A percentile compares a stretch with the other conserved stretches of the same genome.
These are phyloP conservation scores for Periconia sp. DNA, from an alignment of 2,329 filamentous ascomycete species.

Conservation along the genomic window DNA sequence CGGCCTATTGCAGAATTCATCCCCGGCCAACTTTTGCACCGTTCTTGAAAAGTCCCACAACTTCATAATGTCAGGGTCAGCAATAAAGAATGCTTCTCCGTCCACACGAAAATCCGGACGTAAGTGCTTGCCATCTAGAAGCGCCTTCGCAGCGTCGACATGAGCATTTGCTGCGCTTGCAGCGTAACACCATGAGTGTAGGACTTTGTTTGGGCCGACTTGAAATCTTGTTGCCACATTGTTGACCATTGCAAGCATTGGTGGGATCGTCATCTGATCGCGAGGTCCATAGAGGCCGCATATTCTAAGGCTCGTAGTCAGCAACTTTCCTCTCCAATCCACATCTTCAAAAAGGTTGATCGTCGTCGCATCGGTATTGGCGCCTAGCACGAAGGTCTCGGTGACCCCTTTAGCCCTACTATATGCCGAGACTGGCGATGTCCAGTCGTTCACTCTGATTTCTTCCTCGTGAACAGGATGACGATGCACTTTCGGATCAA, in stretches of 20 bases:
- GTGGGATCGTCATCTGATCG: slow-evolving; percentile 10
- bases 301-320: slow-evolving; percentile 8
- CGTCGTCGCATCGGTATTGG: slow-evolving; percentile 12
- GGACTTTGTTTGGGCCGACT: slow-evolving; percentile 17
- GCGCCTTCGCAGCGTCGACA: slow-evolving; percentile 15
- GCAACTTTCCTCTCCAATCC: slow-evolving; percentile 4
- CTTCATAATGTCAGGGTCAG: slow-evolving; percentile 13
- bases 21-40: slow-evolving; percentile 8
- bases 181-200: slow-evolving; percentile 16
- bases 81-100: slow-evolving; percentile 21
- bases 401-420: slow-evolving; percentile 21
- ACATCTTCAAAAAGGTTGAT: slow-evolving; percentile 1
- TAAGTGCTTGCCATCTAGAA: slow-evolving; percentile 5
- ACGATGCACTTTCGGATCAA: not conserved
- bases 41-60: slow-evolving; percentile 18
- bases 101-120: slow-evolving; percentile 10
- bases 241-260: slow-evolving; percentile 8
- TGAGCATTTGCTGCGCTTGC: slow-evolving; percentile 18
- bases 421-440: slow-evolving; percentile 1
- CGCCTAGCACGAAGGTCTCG: slow-evolving; percentile 14
- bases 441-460: slow-evolving; percentile 1
- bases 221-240: slow-evolving; percentile 11
- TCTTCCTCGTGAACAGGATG: slow-evolving; percentile 1
- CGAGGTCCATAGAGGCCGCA: slow-evolving; percentile 15
- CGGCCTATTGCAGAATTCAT: slow-evolving; percentile 2